Evolutionary conservation across 164 flowering plant species (phyloP).

Genomic region (Kingdonia uniflora): DNA sequence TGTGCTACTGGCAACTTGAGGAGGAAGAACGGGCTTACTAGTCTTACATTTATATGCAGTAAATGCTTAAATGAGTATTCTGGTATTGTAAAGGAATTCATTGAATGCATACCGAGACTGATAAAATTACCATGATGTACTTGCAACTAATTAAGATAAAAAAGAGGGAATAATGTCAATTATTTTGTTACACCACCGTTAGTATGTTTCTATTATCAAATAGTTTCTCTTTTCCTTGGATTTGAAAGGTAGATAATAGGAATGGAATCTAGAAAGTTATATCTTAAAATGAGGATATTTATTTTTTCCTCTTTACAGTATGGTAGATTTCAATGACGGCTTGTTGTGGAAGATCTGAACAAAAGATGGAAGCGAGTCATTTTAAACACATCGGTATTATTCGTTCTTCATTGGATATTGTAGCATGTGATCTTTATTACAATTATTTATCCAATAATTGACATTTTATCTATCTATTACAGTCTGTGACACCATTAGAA

Average conservation of each 20-base stretch:
- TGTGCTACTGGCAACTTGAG: too few relatives aligned
- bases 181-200: background rate
- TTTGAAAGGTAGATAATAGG: too few relatives aligned
- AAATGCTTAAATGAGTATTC: too few relatives aligned
- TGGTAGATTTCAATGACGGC: constrained; percentile 46
- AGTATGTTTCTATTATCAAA: background rate
- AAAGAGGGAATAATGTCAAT: background rate
- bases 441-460: background rate
- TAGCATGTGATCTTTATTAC: background rate
- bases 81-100: background rate
- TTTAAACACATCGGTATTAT: constrained; percentile 41
- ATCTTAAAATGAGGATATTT: constrained; percentile 2
- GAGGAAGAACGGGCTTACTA: too few relatives aligned
- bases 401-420: background rate
- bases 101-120: background rate
- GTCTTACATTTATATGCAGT: too few relatives aligned
- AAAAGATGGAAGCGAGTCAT: constrained; percentile 68
- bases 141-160: background rate
- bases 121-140: background rate
- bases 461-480: constrained; percentile 9
- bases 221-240: too few relatives aligned
- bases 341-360: constrained; percentile 69
- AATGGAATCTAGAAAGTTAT: too few relatives aligned
- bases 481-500: constrained; percentile 83
- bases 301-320: constrained; percentile 38